Evolutionary conservation across 495 filamentous ascomycete genomes (phyloP), one percentile per base, ranked within the genome.

Genomic region (Stereocaulon alpinum): DNA sequence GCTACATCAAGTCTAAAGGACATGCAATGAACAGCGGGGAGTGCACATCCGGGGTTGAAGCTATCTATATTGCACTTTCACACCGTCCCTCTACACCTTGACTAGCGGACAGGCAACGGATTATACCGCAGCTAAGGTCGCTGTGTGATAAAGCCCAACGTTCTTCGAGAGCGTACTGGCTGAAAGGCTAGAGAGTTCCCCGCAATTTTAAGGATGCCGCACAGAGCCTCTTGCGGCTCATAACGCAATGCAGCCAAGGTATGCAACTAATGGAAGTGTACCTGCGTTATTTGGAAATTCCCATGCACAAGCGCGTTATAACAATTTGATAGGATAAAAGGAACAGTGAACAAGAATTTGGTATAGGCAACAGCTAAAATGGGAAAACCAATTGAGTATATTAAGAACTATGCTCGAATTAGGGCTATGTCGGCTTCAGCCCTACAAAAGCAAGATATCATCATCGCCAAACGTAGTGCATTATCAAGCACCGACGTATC

Each of bases 241-340:
- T 50, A 15, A 50, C n/a, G 47, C 22, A 30, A 50, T 50, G 47
- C 47, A 32, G 47, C 47, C 47, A 50, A 50, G 47, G 17, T 20
- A 30, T 17, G 24, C 45, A 49, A 27, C 10, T 30, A 9, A 15
- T 27, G 15, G 18, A 14, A 30, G 9, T 14, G 47, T 30, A 4
- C 15, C 24, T 50, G 47, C 47, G 30, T 50, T 15, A 50, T 32
- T 30, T 50, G 24, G 17, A 10, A 10, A 30, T 6, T 0, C 22
- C 30, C 27, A 18, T 1, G 47, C 47, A 15, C 47, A 50, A 50
- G 47, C 47, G 47, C 27, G 7, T n/a, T 27, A 24, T 50, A 9
- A n/a, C 47, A 30, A 50, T 32, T 50, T 50, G 47, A 30, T 30
- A 50, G 47, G 47, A 50, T 30, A 12, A 50, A 50, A 10, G 47